Percentiles rank a stretch among this genome's conserved stretches.
These are phyloP conservation scores for Tricholoma bakamatsutake DNA, from an alignment of 768 basidiomycete genomes.

Conservation along the genomic window DNA sequence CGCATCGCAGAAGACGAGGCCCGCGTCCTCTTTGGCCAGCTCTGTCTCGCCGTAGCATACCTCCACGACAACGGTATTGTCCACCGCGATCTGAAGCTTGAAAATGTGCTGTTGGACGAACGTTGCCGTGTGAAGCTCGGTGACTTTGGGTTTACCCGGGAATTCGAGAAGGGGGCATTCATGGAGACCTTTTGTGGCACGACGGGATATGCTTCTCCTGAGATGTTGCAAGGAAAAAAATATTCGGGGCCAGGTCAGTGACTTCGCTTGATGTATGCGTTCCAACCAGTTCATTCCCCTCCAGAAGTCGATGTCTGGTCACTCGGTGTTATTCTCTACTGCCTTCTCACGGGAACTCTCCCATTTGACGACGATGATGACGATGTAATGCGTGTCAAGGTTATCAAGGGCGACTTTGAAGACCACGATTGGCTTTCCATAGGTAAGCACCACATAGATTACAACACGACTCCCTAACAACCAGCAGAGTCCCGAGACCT, in stretches of 20 bases:
- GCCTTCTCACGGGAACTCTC: conserved; percentile 80
- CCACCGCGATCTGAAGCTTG: conserved; percentile 94
- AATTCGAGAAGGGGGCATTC: conserved; percentile 70
- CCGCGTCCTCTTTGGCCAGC: conserved; percentile 87
- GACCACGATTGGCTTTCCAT: conserved; percentile 89
- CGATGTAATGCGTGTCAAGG: conserved; percentile 72
- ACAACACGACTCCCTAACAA: not conserved
- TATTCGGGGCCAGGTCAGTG: conserved; percentile 82
- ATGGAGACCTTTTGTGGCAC: conserved; percentile 97
- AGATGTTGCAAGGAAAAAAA: conserved; percentile 83
- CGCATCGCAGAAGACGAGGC: conserved; percentile 82
- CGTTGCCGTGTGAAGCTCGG: conserved; percentile 88
- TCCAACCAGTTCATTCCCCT: conserved; percentile 9
- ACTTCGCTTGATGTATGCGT: not conserved
- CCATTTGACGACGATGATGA: conserved; percentile 93
- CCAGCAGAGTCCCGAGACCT: conserved; percentile 77
- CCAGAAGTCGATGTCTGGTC: conserved; percentile 96
- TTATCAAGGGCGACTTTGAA: conserved; percentile 82
- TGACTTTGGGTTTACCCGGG: conserved; percentile 92
- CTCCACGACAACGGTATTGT: conserved; percentile 91
- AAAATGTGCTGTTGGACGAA: conserved; percentile 91
- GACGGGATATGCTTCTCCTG: conserved; percentile 89
- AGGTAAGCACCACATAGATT: conserved; percentile 41
- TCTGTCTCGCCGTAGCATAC: conserved; percentile 90
- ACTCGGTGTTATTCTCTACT: conserved; percentile 86